Evolutionary conservation across 2,329 filamentous ascomycete genomes (phyloP).

Genomic region (Dactylellina leptospora): DNA sequence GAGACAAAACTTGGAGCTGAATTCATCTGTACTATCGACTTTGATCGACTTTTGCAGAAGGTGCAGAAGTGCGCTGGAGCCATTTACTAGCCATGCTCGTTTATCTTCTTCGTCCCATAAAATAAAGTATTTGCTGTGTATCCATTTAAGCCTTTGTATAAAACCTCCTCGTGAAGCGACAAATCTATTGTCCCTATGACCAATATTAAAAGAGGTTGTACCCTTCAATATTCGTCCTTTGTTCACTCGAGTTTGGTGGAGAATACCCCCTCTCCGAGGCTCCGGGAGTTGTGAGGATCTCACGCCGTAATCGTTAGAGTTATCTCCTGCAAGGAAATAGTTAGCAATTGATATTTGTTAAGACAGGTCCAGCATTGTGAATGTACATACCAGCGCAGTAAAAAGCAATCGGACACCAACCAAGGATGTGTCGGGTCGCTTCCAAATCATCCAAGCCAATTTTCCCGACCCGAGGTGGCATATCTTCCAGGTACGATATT

Average conservation of each 20-base stretch:
- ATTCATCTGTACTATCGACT: constrained; percentile 26
- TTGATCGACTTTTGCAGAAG: constrained; percentile 54
- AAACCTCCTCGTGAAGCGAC: constrained; percentile 16
- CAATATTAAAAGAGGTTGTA: constrained; percentile 8
- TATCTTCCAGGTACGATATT: constrained; percentile 38
- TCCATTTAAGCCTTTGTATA: constrained; percentile 40
- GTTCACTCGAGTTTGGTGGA: constrained; percentile 1
- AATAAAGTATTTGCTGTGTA: constrained; percentile 54
- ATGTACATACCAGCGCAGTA: constrained; percentile 37
- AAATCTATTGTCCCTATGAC: constrained; percentile 15
- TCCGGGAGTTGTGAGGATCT: constrained; percentile 8
- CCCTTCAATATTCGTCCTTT: constrained; percentile 11
- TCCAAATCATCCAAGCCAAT: too few relatives aligned
- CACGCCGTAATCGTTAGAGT: constrained; percentile 6
- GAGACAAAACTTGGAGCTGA: constrained; percentile 9
- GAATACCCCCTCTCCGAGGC: neutral
- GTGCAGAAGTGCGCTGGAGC: constrained; percentile 57
- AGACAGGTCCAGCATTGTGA: neutral
- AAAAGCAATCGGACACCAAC: constrained; percentile 42
- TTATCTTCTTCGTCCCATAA: constrained; percentile 58
- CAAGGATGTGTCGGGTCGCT: constrained; percentile 29
- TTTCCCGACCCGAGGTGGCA: too few relatives aligned
- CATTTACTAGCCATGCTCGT: constrained; percentile 58
- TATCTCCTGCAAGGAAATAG: constrained; percentile 6
- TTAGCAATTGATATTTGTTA: neutral